These are phyloP conservation scores for Thermoascus crustaceus DNA, from an alignment of 2,329 filamentous ascomycete species.

Conservation along the genomic window DNA sequence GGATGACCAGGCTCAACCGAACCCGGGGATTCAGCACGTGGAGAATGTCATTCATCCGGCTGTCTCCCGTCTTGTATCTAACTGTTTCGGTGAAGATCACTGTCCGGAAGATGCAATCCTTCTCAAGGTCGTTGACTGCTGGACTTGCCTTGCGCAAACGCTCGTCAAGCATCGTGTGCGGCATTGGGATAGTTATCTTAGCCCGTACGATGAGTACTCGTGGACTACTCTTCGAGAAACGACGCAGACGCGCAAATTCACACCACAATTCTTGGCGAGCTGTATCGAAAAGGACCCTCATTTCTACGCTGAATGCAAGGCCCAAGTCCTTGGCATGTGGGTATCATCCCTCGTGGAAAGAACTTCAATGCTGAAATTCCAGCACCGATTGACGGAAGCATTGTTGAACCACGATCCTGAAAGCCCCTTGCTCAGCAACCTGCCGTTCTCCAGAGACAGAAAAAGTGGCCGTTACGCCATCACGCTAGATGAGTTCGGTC, in stretches of 20 bases:
- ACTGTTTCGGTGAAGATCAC: slow-evolving; percentile 52
- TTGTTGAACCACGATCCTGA: slow-evolving; percentile 41
- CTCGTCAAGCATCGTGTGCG: slow-evolving; percentile 40
- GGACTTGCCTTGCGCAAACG: slow-evolving; percentile 43
- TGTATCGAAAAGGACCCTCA: slow-evolving; percentile 35
- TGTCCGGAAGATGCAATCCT: slow-evolving; percentile 48
- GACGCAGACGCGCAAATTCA: slow-evolving; percentile 40
- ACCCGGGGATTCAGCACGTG: slow-evolving; percentile 24
- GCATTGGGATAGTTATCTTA: slow-evolving; percentile 50
- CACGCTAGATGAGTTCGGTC: slow-evolving; percentile 44
- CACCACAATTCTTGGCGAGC: slow-evolving; percentile 38
- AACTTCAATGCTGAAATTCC: slow-evolving; percentile 53
- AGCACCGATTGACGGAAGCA: slow-evolving; percentile 48
- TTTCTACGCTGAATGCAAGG: slow-evolving; percentile 39
- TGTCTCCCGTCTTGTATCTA: slow-evolving; percentile 49
- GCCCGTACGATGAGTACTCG: slow-evolving; percentile 44
- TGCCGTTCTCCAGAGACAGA: slow-evolving; percentile 45
- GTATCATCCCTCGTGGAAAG: slow-evolving; percentile 50
- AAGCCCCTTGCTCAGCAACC: slow-evolving; percentile 46
- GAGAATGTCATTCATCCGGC: slow-evolving; percentile 40
- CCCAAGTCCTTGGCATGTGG: slow-evolving; percentile 46
- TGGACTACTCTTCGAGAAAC: slow-evolving; percentile 41
- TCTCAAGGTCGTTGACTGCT: slow-evolving; percentile 45
- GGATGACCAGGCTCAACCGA: slow-evolving; percentile 21
- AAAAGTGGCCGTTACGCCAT: slow-evolving; percentile 38